Evolutionary conservation across 192 early-diverging fungal species (phyloP).

Genomic region (Podila verticillata): DNA sequence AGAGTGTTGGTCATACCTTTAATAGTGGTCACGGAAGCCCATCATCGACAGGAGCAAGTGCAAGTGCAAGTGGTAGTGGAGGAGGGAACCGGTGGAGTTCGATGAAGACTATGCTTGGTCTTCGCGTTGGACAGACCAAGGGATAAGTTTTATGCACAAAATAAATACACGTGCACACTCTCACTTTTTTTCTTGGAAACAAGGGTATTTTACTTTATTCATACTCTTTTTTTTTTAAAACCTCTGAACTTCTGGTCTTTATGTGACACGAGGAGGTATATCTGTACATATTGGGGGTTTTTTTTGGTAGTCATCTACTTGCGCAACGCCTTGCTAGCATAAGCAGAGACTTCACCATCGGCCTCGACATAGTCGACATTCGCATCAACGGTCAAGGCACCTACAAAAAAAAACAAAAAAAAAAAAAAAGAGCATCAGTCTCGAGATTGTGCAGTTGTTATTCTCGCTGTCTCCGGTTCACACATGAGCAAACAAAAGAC

Average conservation of each 20-base stretch:
- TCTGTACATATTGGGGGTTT: neutral
- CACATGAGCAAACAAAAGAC: no score
- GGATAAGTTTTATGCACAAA: conserved; percentile 2
- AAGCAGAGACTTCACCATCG: conserved; percentile 63
- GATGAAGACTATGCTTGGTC: conserved; percentile 42
- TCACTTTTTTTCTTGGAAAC: no score
- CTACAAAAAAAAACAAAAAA: neutral
- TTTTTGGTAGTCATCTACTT: neutral
- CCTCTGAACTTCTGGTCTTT: no score
- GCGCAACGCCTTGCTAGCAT: neutral
- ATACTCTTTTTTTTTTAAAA: conserved; percentile 1
- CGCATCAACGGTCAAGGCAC: conserved; percentile 41
- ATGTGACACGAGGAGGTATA: neutral
- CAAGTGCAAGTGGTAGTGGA: neutral
- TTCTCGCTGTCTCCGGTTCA: no score
- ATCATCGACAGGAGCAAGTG: neutral
- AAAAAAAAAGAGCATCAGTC: no score
- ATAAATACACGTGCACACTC: no score
- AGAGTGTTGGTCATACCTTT: neutral
- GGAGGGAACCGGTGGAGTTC: conserved; percentile 22
- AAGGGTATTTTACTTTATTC: no score
- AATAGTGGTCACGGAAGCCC: neutral
- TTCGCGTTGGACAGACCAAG: conserved; percentile 32
- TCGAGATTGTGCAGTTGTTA: no score
- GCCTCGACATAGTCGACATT: conserved; percentile 65